phyloP scores from a whole-genome alignment of 2,329 filamentous ascomycete genomes.

The Aspergillus aculeatinus region DNA sequence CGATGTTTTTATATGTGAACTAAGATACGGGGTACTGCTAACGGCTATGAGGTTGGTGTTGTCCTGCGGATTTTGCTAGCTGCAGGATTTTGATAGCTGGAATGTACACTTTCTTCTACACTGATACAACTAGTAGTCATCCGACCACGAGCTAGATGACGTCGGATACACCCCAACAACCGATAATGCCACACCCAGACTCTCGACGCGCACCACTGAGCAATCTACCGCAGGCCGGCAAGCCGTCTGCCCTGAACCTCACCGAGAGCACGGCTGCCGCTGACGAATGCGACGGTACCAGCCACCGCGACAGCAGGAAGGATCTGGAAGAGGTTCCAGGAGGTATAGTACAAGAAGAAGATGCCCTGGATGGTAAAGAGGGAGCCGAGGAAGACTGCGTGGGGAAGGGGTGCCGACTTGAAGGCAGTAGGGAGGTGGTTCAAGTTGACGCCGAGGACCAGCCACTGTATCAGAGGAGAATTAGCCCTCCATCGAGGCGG shows the following conservation, averaged over 20 bases:
- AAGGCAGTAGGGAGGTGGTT: constrained; percentile 75
- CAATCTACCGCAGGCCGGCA: constrained; percentile 61
- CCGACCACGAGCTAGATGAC: not conserved
- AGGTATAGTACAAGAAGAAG: constrained; percentile 91
- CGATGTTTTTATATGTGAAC: not conserved
- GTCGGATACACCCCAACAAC: not conserved
- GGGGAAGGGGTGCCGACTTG: constrained; percentile 72
- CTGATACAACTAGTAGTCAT: not conserved
- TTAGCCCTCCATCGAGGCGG: not conserved
- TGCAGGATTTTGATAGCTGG: not conserved
- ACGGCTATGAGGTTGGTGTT: not conserved
- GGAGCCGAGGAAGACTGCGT: constrained; percentile 81
- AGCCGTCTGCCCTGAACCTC: constrained; percentile 89
- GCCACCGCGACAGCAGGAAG: constrained; percentile 71
- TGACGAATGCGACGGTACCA: constrained; percentile 72
- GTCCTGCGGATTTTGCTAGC: not conserved
- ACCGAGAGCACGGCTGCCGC: constrained; percentile 82
- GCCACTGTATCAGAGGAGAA: constrained; percentile 60
- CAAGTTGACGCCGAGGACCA: constrained; percentile 77
- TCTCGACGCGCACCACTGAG: constrained; percentile 2
- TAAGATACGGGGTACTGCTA: not conserved
- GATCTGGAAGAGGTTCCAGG: constrained; percentile 88
- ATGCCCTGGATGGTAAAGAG: constrained; percentile 84
- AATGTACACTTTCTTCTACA: constrained; percentile 2
- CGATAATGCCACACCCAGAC: not conserved